A percentile compares a stretch with the other conserved stretches of the same genome.
These are phyloP conservation scores for Coemansia guatemalensis DNA, from an alignment of 192 early-diverging fungal species.

Conservation along the genomic window DNA sequence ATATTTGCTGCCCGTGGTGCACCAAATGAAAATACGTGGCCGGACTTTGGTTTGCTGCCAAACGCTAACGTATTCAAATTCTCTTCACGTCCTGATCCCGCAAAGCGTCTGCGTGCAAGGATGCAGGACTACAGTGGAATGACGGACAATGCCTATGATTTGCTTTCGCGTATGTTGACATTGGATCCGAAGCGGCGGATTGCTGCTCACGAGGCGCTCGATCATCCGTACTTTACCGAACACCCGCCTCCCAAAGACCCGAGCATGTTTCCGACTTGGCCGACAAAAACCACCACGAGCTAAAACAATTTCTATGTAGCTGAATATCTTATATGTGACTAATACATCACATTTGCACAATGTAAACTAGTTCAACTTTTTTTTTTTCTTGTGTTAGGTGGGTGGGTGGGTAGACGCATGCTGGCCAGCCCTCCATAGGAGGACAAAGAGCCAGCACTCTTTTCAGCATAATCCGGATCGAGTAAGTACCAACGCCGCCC, in stretches of 20 bases:
- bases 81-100: conserved; percentile 53
- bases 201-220: conserved; percentile 84
- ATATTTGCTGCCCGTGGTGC: conserved; percentile 89
- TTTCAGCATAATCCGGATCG: conserved; percentile 48
- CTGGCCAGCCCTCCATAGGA: no score
- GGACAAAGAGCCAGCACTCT: no score
- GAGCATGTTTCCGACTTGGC: conserved; percentile 92
- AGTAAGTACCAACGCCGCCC: conserved; percentile 26
- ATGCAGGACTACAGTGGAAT: conserved; percentile 54
- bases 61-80: conserved; percentile 71
- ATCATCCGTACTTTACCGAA: conserved; percentile 90
- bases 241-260: conserved; percentile 88
- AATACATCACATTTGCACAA: no score
- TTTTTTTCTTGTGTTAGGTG: no score
- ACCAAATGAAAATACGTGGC: conserved; percentile 78
- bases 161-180: conserved; percentile 71
- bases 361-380: no score
- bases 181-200: conserved; percentile 88
- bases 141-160: conserved; percentile 76
- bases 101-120: conserved; percentile 37
- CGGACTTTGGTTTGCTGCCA: conserved; percentile 64
- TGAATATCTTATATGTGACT: no score
- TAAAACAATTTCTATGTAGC: conserved; percentile 9
- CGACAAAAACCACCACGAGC: conserved; percentile 55
- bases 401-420: no score